Percentiles rank a stretch among this genome's conserved stretches.
Evolutionary conservation across 2,329 filamentous ascomycete genomes (phyloP).

Genomic region (Blastomyces percursus): DNA sequence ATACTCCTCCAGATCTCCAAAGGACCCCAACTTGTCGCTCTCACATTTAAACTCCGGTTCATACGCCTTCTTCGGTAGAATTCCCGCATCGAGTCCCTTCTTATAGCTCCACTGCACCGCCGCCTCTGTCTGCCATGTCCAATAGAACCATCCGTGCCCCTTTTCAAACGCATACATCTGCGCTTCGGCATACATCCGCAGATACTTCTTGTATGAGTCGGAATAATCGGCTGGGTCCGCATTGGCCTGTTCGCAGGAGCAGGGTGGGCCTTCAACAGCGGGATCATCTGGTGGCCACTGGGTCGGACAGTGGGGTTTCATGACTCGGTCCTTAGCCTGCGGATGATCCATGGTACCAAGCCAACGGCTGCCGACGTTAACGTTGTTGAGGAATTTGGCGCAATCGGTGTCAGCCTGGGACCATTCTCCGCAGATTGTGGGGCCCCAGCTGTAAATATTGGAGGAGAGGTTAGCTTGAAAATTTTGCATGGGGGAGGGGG

Average conservation of each 20-base stretch:
- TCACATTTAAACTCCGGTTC: slow-evolving; percentile 58
- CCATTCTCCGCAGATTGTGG: slow-evolving; percentile 94
- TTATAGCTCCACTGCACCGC: slow-evolving; percentile 76
- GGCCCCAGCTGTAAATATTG: slow-evolving; percentile 53
- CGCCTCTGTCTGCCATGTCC: slow-evolving; percentile 90
- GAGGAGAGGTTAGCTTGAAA: slow-evolving; percentile 6
- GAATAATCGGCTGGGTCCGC: slow-evolving; percentile 58
- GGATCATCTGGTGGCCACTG: slow-evolving; percentile 36
- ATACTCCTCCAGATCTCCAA: slow-evolving; percentile 33
- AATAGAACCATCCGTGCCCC: slow-evolving; percentile 98
- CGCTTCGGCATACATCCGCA: slow-evolving; percentile 83
- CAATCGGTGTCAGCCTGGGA: slow-evolving; percentile 97
- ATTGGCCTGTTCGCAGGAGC: slow-evolving; percentile 67
- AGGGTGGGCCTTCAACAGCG: slow-evolving; percentile 32
- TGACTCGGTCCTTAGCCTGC: slow-evolving; percentile 43
- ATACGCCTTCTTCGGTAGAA: slow-evolving; percentile 67
- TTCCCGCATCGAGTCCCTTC: slow-evolving; percentile 62
- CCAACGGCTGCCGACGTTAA: slow-evolving; percentile 81
- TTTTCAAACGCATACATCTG: slow-evolving; percentile 93
- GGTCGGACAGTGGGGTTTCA: slow-evolving; percentile 64
- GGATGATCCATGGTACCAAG: slow-evolving; percentile 63
- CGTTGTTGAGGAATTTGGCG: slow-evolving; percentile 74
- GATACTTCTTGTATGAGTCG: slow-evolving; percentile 67
- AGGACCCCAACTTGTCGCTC: slow-evolving; percentile 29
- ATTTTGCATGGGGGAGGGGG: neutral